phyloP scores from a whole-genome alignment of 2,329 filamentous ascomycete genomes.

The Hymenotorrendiella dingleyae region DNA sequence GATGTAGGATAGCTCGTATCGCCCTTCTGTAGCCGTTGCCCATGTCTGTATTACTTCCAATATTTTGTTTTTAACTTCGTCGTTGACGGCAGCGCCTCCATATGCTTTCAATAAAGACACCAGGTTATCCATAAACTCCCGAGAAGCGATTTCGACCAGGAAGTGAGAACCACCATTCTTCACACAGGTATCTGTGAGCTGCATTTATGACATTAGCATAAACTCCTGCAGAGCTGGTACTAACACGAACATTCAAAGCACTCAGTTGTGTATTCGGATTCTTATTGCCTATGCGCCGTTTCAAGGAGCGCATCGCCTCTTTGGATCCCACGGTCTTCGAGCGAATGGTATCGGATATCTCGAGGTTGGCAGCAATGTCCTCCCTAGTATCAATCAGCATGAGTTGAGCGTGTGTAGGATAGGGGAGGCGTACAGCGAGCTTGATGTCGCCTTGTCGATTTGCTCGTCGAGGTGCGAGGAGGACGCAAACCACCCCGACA shows the following conservation, averaged over 20 bases:
- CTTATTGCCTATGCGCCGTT: conserved; percentile 90
- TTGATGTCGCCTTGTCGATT: conserved; percentile 93
- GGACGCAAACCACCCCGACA: conserved; percentile 72
- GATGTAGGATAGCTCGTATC: conserved; percentile 78
- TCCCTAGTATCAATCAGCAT: conserved; percentile 62
- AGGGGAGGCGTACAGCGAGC: conserved; percentile 54
- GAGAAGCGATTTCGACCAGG: conserved; percentile 86
- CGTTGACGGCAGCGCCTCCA: conserved; percentile 67
- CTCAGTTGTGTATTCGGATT: conserved; percentile 96
- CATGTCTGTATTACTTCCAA: conserved; percentile 90
- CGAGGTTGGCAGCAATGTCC: conserved; percentile 94
- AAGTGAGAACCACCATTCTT: conserved; percentile 98
- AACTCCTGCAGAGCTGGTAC: neutral
- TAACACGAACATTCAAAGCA: conserved; percentile 67
- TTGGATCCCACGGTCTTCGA: conserved; percentile 97
- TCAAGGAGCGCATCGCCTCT: conserved; percentile 95
- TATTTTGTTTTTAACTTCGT: conserved; percentile 83
- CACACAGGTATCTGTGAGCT: conserved; percentile 96
- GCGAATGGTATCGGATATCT: conserved; percentile 95
- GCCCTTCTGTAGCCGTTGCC: conserved; percentile 82
- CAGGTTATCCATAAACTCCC: conserved; percentile 97
- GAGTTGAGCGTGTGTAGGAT: too few species aligned
- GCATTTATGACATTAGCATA: conserved; percentile 28
- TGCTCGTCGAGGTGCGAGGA: conserved; percentile 93
- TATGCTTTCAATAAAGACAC: conserved; percentile 82